Evolutionary conservation across 1,284 basidiomycete species (phyloP), one percentile per base, ranked within the genome.

Genomic region (Cystobasidiaceae sp.): DNA sequence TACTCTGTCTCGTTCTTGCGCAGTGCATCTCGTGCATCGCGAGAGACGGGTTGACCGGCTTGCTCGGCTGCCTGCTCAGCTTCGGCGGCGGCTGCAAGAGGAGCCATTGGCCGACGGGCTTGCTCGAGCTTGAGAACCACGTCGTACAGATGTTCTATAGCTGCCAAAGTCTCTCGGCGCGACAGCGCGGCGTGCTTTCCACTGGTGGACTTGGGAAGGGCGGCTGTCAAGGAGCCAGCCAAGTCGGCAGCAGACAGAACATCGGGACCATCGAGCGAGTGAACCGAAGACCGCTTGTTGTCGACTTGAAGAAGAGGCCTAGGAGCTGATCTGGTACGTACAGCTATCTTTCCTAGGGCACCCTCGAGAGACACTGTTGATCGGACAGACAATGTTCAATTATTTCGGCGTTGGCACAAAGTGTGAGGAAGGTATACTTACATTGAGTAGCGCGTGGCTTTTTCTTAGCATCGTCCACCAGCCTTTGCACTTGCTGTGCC

Each of bases 401-500:
- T 9, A 15, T 23, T n/a, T n/a, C n/a, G n/a, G n/a, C n/a, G n/a
- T n/a, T n/a, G n/a, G n/a, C n/a, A n/a, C n/a, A n/a, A n/a, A n/a
- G n/a, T n/a, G n/a, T n/a, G n/a, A n/a, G n/a, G n/a, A n/a, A n/a
- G n/a, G n/a, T n/a, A n/a, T n/a, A 66, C 71, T 37, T 45, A 71
- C 51, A 71, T 56, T 66, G 72, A 37, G 66, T 71, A 69, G 46
- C 67, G 57, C 62, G 73, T 68, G 65, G 74, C 61, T 78, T 83
- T 76, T 89, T 82, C 71, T 91, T 85, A 2, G 93, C 90, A 75
- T 89, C 92, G 73, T 87, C 92, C 19, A 99, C 93, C 69, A 99
- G 90, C 66, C 94, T 82, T 79, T 97, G 93, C 13, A 99, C 94
- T 76, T 99, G 94, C 68, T 90, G 86, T 71, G 94, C 90, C 89